Base-by-base conservation (phyloP, 1,139 yeast species). In the Lodderomyces theae region DNA sequence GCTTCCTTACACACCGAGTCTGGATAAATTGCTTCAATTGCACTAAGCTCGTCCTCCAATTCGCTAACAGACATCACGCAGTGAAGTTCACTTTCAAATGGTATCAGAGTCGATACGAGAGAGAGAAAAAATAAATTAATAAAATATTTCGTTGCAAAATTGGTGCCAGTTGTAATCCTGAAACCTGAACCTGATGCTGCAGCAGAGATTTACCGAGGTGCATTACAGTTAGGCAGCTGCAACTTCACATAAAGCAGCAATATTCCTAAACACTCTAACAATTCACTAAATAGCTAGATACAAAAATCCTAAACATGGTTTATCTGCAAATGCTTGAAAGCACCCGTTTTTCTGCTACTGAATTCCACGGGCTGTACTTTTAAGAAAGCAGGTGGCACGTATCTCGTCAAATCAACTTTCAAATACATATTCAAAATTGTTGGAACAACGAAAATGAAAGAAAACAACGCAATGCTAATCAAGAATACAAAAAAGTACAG, bases 1-100 rank as follows among this genome's bases (percentile, higher is more conserved):
- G 62, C 69, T 15, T 63, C 43, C 13, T 51, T 50, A 11, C 52
- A 50, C 2, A 66, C 43, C 50, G 71, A 70, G 12, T 73, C 86
- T 1, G 95, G 96, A 54, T 80, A 90, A n/a, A 92, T 90, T 2
- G 96, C 95, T 47, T 86, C 86, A 16, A 90, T 80, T 10, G 96
- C 94, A 39, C 77, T 79, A 19, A 87, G 63, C 56, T 92, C 98
- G 44, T 88, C 95, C n/a, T 61, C 55, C 11, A 86, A 65, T 40
- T 85, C 89, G 50, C 79, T 80, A 16, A 64, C 56, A n/a, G 69
- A 62, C 73, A 67, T 69, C n/a, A 8, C 24, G 5, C 8, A 25
- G 6, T 13, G 8, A 15, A 7, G 18, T 28, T 28, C n/a, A n/a
- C n/a, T n/a, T n/a, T n/a, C n/a, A n/a, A n/a, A n/a, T n/a, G n/a